phyloP scores from a whole-genome alignment of 768 basidiomycete genomes.

The Hebeloma cylindrosporum region DNA sequence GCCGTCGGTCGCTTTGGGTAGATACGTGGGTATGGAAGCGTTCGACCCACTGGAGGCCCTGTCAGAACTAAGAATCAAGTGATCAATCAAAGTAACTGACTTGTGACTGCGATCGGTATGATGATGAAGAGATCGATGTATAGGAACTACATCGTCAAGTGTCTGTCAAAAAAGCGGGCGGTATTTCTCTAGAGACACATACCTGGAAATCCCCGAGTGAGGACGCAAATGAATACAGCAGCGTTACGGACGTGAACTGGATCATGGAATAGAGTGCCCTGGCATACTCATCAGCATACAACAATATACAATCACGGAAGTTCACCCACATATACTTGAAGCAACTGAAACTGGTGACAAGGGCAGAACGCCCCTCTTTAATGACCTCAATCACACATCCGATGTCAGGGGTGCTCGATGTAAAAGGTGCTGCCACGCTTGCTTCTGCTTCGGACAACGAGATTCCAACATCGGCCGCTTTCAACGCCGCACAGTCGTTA shows the following conservation, averaged over 20 bases:
- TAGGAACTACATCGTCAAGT: conserved; percentile 61
- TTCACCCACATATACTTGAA: conserved; percentile 98
- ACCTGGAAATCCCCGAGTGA: conserved; percentile 97
- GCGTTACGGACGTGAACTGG: conserved; percentile 96
- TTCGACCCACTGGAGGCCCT: conserved; percentile 79
- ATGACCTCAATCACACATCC: conserved; percentile 95
- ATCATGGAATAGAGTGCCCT: conserved; percentile 99
- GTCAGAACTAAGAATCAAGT: conserved; percentile 9
- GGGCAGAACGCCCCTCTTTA: conserved; percentile 91
- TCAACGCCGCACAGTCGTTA: conserved; percentile 97
- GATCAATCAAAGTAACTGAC: conserved; percentile 48
- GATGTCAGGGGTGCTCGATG: conserved; percentile 90
- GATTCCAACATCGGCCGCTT: conserved; percentile 97
- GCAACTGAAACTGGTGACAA: conserved; percentile 98
- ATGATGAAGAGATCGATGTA: conserved; percentile 99
- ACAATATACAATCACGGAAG: not conserved
- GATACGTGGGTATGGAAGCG: conserved; percentile 84
- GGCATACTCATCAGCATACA: conserved; percentile 14
- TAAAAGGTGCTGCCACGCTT: conserved; percentile 97
- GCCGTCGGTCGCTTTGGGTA: conserved; percentile 92
- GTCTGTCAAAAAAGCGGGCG: conserved; percentile 12
- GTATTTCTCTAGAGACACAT: conserved; percentile 19
- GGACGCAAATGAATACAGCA: conserved; percentile 95
- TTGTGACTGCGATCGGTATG: conserved; percentile 93
- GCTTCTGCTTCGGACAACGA: conserved; percentile 98